Conservation (phyloP, 202 grass and related monocot species). For the Cymbopogon flexuosus region DNA sequence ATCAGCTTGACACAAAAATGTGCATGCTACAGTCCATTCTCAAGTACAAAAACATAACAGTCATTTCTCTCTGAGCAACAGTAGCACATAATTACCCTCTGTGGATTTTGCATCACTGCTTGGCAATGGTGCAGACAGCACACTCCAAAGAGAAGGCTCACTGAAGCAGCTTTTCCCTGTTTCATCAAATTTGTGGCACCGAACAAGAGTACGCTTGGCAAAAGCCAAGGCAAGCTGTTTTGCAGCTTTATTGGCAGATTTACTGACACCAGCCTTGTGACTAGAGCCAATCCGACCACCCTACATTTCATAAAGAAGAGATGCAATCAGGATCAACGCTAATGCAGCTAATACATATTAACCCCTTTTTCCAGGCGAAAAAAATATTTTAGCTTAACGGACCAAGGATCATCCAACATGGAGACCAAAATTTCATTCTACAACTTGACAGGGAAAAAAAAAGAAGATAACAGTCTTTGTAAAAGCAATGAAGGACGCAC, state of each 20-base stretch:
- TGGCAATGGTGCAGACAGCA: slow-evolving; percentile 41
- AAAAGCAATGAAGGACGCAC: neutral
- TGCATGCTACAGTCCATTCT: neutral
- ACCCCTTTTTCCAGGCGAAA: neutral
- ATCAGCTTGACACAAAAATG: neutral
- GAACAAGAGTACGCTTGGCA: slow-evolving; percentile 64
- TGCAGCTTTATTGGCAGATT: slow-evolving; percentile 50
- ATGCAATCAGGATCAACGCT: slow-evolving; percentile 6
- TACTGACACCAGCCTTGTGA: slow-evolving; percentile 63
- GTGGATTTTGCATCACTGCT: slow-evolving; percentile 29
- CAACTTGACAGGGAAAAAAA: neutral
- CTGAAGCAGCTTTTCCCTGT: slow-evolving; percentile 73
- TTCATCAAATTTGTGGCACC: slow-evolving; percentile 71
- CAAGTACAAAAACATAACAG: neutral
- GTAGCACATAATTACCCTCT: slow-evolving; percentile 33
- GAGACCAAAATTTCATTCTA: neutral
- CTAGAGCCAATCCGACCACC: slow-evolving; percentile 61
- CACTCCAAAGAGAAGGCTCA: slow-evolving; percentile 53
- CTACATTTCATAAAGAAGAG: slow-evolving; percentile 34
- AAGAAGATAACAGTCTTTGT: neutral
- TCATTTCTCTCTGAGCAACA: neutral
- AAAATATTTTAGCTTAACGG: neutral
- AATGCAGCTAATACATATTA: neutral
- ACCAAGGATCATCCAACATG: neutral
- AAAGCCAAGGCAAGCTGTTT: slow-evolving; percentile 74